Evolutionary conservation across 2,329 filamentous ascomycete genomes (phyloP), one percentile per base, ranked within the genome.

Genomic region (Dendryphion nanum): DNA sequence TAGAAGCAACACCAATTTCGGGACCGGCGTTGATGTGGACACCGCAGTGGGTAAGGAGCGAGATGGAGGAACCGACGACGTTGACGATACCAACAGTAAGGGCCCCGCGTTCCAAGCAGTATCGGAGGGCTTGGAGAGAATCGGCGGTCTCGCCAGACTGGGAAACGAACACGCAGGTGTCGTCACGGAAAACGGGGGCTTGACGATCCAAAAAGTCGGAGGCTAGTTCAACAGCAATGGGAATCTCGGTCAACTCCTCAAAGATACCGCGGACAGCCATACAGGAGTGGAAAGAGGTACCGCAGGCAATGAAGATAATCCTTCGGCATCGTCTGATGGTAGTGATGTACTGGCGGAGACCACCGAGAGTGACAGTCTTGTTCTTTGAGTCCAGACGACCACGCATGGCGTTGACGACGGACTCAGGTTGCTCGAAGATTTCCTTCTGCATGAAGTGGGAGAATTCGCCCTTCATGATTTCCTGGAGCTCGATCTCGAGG

Each of bases 391-490:
- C 93, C 59, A 98, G 77, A 74, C 93, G 93, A 73, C 93, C 93
- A 82, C 93, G 89, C 93, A 98, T 98, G 53, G 93, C 96, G 81
- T 98, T 98, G 76, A 98, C 84, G 45, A 98, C 89, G 12, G 93
- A 98, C 74, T 98, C 93, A 63, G 93, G 93, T 77, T 98, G 93
- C 79, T 98, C 93, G 70, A 98, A 98, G 63, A 98, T 98, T 71
- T 98, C 93, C 82, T 98, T 98, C 71, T 98, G 93, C 93, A 98
- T 98, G 79, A 96, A 98, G 76, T 98, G 93, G 70, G 98, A 93
- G 72, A 97, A 98, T 68, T 93, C 94, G 71, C 93, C 93, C 85
- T 98, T 98, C 93, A 98, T 98, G 73, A 98, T 98, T 77, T 98
- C 90, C 77, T 98, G 93, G 50, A 98, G 85, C 78, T 98, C 89